Percentiles rank a stretch among this genome's conserved stretches.
Evolutionary conservation across 2,329 filamentous ascomycete species (phyloP).

Genomic region (Fusarium chuoi): DNA sequence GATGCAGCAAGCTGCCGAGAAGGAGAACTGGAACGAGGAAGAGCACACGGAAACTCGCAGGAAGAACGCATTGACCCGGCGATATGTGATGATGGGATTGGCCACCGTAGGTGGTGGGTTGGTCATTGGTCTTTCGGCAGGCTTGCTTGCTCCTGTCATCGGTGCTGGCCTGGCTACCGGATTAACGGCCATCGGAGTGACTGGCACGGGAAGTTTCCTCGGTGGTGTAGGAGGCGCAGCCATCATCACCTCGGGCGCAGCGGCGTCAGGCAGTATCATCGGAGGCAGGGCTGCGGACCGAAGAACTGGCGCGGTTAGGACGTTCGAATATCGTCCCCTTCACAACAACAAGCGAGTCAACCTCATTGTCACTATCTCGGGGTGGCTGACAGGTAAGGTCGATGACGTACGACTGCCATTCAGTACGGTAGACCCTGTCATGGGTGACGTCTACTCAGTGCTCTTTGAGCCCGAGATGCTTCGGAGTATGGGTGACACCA

Average conservation of each 20-base stretch:
- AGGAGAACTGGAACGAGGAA: conserved; percentile 98
- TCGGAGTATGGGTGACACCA: conserved; percentile 96
- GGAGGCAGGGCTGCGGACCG: conserved; percentile 86
- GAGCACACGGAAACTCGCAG: conserved; percentile 89
- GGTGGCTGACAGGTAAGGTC: conserved; percentile 98
- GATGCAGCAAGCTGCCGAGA: conserved; percentile 94
- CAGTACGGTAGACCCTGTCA: conserved; percentile 95
- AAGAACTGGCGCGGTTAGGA: conserved; percentile 90
- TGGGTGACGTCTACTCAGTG: conserved; percentile 98
- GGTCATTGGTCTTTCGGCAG: conserved; percentile 94
- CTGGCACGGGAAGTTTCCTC: conserved; percentile 87
- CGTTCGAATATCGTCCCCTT: conserved; percentile 94
- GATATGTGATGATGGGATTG: conserved; percentile 95
- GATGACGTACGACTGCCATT: conserved; percentile 96
- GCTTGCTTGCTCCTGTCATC: conserved; percentile 90
- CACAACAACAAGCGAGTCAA: conserved; percentile 99
- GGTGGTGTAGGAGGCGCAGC: conserved; percentile 93
- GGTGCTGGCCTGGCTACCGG: conserved; percentile 93
- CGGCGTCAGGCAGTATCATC: conserved; percentile 86
- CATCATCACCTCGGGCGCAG: conserved; percentile 90
- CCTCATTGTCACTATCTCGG: conserved; percentile 91
- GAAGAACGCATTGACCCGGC: conserved; percentile 82
- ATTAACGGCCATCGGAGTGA: conserved; percentile 93
- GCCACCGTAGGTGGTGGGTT: conserved; percentile 95
- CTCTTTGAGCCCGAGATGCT: conserved; percentile 99